Evolutionary conservation across 2,329 filamentous ascomycete genomes (phyloP).

Genomic region (Fusarium chaquense): DNA sequence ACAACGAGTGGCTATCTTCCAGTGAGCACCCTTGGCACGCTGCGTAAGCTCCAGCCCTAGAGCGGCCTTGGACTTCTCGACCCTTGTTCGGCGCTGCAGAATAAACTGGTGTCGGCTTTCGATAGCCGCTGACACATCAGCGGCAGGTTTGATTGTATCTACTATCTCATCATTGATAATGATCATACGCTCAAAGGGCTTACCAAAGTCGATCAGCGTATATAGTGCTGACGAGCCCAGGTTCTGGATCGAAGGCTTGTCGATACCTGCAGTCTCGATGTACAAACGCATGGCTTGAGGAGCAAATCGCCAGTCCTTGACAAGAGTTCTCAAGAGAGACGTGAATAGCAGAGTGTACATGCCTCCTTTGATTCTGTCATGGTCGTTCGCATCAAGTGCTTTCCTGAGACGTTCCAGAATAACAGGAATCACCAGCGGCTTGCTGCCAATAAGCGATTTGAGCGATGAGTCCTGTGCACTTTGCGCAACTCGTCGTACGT

Average conservation of each 20-base stretch:
- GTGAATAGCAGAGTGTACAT: conserved; percentile 93
- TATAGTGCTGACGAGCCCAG: conserved; percentile 85
- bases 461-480: conserved; percentile 92
- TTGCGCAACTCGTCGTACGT: conserved; percentile 94
- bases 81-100: conserved; percentile 76
- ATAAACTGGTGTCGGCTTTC: conserved; percentile 75
- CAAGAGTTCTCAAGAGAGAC: conserved; percentile 86
- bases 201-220: conserved; percentile 91
- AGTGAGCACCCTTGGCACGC: conserved; percentile 83
- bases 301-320: conserved; percentile 94
- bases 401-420: conserved; percentile 82
- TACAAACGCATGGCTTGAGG: conserved; percentile 91
- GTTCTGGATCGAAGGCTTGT: conserved; percentile 94
- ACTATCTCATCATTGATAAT: conserved; percentile 80
- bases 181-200: conserved; percentile 86
- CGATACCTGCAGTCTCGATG: conserved; percentile 88
- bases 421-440: conserved; percentile 89
- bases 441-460: conserved; percentile 88
- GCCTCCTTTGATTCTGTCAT: conserved; percentile 92
- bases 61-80: conserved; percentile 85
- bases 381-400: conserved; percentile 83
- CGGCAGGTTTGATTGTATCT: conserved; percentile 75
- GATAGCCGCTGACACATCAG: conserved; percentile 73
- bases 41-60: conserved; percentile 86
- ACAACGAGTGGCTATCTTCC: conserved; percentile 94